phyloP scores from a whole-genome alignment of 805 yeast genomes.

The Millerozyma acaciae region DNA sequence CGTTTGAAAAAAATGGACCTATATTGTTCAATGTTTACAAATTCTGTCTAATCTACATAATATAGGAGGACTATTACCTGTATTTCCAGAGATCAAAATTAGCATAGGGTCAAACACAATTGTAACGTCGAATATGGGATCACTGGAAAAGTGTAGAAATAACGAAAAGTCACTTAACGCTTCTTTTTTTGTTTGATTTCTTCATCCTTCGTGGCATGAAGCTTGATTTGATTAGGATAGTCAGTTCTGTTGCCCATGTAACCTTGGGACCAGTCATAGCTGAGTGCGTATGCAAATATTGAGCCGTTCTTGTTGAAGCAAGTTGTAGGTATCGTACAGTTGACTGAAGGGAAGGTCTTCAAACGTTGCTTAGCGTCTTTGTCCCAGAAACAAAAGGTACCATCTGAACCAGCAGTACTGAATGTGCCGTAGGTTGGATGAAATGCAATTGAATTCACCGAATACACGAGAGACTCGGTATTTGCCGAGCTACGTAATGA shows the following conservation, averaged over 20 bases:
- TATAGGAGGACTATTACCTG: too few species aligned
- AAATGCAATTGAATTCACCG: constrained; percentile 77
- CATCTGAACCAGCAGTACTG: constrained; percentile 93
- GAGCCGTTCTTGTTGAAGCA: constrained; percentile 81
- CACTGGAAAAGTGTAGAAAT: neutral
- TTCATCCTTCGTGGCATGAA: constrained; percentile 82
- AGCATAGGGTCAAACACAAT: too few species aligned
- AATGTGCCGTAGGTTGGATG: constrained; percentile 91
- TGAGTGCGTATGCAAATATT: constrained; percentile 84
- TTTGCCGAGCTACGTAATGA: constrained; percentile 22
- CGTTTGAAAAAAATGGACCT: too few species aligned
- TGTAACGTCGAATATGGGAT: too few species aligned
- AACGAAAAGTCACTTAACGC: constrained; percentile 2
- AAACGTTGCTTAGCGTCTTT: constrained; percentile 86
- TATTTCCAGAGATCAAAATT: too few species aligned
- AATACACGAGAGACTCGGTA: constrained; percentile 62
- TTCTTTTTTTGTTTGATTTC: constrained; percentile 68
- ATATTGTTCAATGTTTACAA: too few species aligned
- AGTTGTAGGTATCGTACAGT: constrained; percentile 67
- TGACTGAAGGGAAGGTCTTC: constrained; percentile 68
- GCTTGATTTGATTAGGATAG: constrained; percentile 68
- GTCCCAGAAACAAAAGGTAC: constrained; percentile 93
- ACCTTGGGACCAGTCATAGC: constrained; percentile 97
- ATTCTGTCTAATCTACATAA: too few species aligned
- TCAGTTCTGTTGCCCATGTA: constrained; percentile 71